Percentiles rank a stretch among this genome's conserved stretches.
phyloP scores from a whole-genome alignment of 176 grass and related monocot species.

The Triticum dicoccoides region DNA sequence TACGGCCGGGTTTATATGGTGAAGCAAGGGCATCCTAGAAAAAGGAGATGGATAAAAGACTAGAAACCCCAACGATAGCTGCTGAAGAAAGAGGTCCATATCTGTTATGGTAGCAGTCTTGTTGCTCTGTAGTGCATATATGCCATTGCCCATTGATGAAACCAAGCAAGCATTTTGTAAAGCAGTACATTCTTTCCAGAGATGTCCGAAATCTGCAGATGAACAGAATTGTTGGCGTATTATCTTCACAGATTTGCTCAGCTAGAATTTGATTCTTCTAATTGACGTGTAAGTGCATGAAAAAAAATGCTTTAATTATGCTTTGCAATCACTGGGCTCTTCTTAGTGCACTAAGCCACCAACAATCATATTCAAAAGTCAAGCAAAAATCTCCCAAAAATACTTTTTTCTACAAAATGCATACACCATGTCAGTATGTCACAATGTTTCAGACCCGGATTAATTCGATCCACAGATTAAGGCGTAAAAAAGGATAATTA shows the following conservation, averaged over 20 bases:
- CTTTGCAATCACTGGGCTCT: no score
- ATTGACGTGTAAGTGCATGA: neutral
- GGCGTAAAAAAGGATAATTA: no score
- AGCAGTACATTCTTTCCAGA: conserved; percentile 3
- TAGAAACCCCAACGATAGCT: neutral
- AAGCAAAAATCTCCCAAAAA: no score
- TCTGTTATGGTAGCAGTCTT: neutral
- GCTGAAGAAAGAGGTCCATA: conserved; percentile 13
- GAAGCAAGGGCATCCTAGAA: conserved; percentile 42
- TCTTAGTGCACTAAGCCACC: no score
- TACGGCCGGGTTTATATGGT: conserved; percentile 89
- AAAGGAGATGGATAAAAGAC: conserved; percentile 37
- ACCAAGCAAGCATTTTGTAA: conserved; percentile 27
- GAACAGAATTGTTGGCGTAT: neutral
- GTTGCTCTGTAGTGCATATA: neutral
- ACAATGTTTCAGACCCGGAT: no score
- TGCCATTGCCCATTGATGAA: neutral
- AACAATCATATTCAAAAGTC: no score
- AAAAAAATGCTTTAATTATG: neutral
- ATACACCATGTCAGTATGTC: no score
- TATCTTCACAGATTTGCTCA: neutral
- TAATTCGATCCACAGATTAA: no score
- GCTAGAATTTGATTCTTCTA: neutral
- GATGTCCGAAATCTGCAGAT: neutral
- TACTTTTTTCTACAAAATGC: no score